These are phyloP conservation scores for Iodosphaeria phyllophila DNA, from an alignment of 2,329 filamentous ascomycete genomes.

Conservation along the genomic window DNA sequence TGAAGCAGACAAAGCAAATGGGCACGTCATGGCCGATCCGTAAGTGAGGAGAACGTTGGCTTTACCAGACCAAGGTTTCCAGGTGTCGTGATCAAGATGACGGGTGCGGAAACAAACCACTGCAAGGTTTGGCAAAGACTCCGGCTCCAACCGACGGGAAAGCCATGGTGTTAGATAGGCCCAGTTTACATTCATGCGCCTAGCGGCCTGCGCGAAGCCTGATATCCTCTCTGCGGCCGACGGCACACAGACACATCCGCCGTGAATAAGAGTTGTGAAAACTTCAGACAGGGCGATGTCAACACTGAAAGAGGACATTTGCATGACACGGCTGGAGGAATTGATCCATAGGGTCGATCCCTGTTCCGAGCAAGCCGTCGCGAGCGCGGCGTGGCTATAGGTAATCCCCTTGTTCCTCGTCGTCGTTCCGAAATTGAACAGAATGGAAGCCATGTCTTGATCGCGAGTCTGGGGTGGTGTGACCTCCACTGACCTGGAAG, in stretches of 20 bases:
- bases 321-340: conserved; percentile 33
- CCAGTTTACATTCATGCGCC: conserved; percentile 21
- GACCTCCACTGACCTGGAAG: conserved; percentile 11
- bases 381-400: conserved; percentile 39
- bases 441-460: conserved; percentile 36
- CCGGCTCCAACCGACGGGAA: conserved; percentile 15
- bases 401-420: conserved; percentile 40
- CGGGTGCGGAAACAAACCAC: conserved; percentile 22
- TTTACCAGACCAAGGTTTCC: conserved; percentile 24
- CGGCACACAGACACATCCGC: conserved; percentile 31
- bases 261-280: conserved; percentile 28
- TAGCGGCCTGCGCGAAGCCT: conserved; percentile 21
- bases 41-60: conserved; percentile 30
- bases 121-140: conserved; percentile 10
- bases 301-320: conserved; percentile 36
- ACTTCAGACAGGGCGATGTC: conserved; percentile 35
- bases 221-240: conserved; percentile 21
- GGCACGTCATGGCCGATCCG: conserved; percentile 30
- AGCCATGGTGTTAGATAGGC: conserved; percentile 31
- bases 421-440: conserved; percentile 40
- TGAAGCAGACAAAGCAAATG: conserved; percentile 29
- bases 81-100: conserved; percentile 29
- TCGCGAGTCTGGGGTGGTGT: conserved; percentile 16
- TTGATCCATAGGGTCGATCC: conserved; percentile 28
- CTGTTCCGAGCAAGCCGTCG: conserved; percentile 32